Conservation (phyloP, 2,329 filamentous ascomycete genomes). For the Talaromyces sp. region DNA sequence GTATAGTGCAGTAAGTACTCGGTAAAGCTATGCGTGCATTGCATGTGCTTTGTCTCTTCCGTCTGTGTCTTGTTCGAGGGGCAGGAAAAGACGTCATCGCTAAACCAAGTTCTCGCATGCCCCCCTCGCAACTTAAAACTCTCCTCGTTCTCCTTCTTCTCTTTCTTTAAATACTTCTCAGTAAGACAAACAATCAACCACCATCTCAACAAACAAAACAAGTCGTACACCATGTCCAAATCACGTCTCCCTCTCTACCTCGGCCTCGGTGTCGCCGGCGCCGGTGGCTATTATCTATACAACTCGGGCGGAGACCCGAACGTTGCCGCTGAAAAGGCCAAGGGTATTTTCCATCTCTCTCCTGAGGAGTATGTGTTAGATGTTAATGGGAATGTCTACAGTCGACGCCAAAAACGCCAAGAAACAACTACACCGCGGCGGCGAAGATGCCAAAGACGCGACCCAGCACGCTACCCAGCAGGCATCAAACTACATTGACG, state of each 20-base stretch:
- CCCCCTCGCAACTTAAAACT: not conserved
- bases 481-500: conserved; percentile 62
- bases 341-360: conserved; percentile 53
- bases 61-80: no score
- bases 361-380: not conserved
- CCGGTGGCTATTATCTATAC: conserved; percentile 87
- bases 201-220: not conserved
- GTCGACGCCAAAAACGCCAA: conserved; percentile 70
- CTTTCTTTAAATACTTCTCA: no score
- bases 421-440: conserved; percentile 58
- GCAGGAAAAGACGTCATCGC: not conserved
- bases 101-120: not conserved
- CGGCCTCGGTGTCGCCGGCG: conserved; percentile 57
- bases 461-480: conserved; percentile 46
- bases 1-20: no score
- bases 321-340: conserved; percentile 78
- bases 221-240: conserved; percentile 18
- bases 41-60: no score
- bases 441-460: conserved; percentile 55
- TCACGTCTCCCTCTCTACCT: conserved; percentile 31
- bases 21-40: no score
- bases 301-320: conserved; percentile 73
- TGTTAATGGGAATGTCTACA: conserved; percentile 30
- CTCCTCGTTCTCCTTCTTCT: not conserved
- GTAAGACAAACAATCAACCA: not conserved